These are phyloP conservation scores for Fonsecaea monophora DNA, from an alignment of 2,329 filamentous ascomycete genomes.

Conservation along the genomic window DNA sequence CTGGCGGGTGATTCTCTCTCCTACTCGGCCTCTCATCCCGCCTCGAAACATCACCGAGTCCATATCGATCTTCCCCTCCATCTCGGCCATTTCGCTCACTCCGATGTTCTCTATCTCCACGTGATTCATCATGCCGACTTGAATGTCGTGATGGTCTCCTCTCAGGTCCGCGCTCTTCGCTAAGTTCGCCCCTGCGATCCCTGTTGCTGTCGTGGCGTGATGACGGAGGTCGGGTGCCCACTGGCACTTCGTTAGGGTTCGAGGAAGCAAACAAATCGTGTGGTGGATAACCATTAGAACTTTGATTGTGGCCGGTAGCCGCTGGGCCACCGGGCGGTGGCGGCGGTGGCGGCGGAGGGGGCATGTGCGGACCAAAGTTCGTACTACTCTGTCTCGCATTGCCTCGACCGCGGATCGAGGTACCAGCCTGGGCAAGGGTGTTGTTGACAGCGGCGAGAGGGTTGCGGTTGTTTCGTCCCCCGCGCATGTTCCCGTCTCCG, in stretches of 20 bases:
- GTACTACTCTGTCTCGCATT: constrained; percentile 45
- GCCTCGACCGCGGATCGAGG: constrained; percentile 51
- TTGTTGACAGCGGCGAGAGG: constrained; percentile 54
- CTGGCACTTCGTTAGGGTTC: constrained; percentile 39
- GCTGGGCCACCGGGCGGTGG: constrained; percentile 44
- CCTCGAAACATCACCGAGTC: constrained; percentile 18
- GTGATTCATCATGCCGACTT: constrained; percentile 36
- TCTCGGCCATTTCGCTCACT: constrained; percentile 32
- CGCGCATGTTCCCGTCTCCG: constrained; percentile 45
- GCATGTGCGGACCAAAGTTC: constrained; percentile 31
- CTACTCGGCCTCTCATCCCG: constrained; percentile 30
- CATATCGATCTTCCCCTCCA: constrained; percentile 34
- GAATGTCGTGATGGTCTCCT: constrained; percentile 37
- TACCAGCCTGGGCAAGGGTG: constrained; percentile 54
- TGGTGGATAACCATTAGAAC: constrained; percentile 40
- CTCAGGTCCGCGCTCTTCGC: constrained; percentile 35
- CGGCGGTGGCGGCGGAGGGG: constrained; percentile 42
- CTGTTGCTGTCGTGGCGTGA: constrained; percentile 35
- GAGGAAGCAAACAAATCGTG: constrained; percentile 46
- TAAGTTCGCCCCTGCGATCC: constrained; percentile 30
- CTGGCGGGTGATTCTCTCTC: constrained; percentile 29
- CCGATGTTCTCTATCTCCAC: constrained; percentile 33
- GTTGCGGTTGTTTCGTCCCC: constrained; percentile 53
- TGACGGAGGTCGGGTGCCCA: constrained; percentile 37
- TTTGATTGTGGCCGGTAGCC: constrained; percentile 42